Percentiles rank a stretch among this genome's conserved stretches.
Conservation (phyloP, 2,329 filamentous ascomycete genomes). For the Phyllosticta citribraziliensis region DNA sequence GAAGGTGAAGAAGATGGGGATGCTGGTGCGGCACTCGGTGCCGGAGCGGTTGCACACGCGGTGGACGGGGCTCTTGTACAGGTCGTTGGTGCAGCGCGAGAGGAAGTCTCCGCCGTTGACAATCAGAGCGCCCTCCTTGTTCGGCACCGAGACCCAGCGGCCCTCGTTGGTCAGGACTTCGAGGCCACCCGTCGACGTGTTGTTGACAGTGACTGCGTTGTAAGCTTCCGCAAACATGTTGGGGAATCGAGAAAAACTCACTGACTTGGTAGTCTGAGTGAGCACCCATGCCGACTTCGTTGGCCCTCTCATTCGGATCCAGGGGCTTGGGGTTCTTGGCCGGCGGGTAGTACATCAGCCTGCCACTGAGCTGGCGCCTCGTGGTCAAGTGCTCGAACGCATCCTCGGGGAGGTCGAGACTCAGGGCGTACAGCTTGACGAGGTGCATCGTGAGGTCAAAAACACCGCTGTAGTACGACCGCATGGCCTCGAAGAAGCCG, state of each 20-base stretch:
- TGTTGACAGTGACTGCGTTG: not conserved
- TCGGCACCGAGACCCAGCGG: not conserved
- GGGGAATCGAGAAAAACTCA: constrained; percentile 42
- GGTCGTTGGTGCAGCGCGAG: constrained; percentile 42
- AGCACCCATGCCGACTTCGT: constrained; percentile 33
- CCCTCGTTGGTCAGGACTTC: not conserved
- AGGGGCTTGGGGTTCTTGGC: not conserved
- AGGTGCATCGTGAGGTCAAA: constrained; percentile 22
- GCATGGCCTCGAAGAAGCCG: constrained; percentile 27
- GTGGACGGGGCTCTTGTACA: constrained; percentile 43
- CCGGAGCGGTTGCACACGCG: constrained; percentile 19
- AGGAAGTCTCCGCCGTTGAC: constrained; percentile 41
- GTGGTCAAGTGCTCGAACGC: constrained; percentile 29
- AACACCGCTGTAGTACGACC: constrained; percentile 29
- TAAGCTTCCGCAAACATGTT: not conserved
- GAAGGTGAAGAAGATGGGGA: constrained; percentile 45
- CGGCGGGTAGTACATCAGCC: constrained; percentile 35
- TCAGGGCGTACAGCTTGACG: constrained; percentile 28
- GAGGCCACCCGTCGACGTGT: not conserved
- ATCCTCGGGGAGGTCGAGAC: constrained; percentile 31
- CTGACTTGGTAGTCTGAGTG: constrained; percentile 42
- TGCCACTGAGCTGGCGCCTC: constrained; percentile 27
- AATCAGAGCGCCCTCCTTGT: not conserved
- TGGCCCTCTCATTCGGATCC: not conserved
- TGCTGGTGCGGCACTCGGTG: constrained; percentile 35